A percentile compares a stretch with the other conserved stretches of the same genome.
These are phyloP conservation scores for Crithidia bombi DNA, from an alignment of 208 protist genomes.

Conservation along the genomic window DNA sequence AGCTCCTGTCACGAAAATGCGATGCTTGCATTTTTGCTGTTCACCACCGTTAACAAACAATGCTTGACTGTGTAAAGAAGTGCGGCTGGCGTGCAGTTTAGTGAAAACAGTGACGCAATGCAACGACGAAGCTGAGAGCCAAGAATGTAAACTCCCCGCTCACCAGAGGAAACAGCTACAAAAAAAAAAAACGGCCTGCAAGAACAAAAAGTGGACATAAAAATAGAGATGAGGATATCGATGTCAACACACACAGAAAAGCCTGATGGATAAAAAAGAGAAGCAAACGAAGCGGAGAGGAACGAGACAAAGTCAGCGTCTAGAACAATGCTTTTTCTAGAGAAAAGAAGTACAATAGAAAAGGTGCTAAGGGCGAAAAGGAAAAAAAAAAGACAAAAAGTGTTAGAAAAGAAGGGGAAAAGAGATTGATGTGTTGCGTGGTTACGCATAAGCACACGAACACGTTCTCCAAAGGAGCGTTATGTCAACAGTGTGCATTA, in stretches of 20 bases:
- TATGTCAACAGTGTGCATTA: constrained; percentile 4
- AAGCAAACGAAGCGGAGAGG: constrained; percentile 1
- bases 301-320: constrained; percentile 5
- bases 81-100: neutral
- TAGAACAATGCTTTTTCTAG: neutral
- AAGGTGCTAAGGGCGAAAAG: neutral
- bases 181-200: neutral
- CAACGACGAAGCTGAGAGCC: too few relatives aligned
- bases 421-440: neutral
- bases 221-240: constrained; percentile 9
- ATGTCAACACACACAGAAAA: constrained; percentile 5
- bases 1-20: constrained; percentile 16
- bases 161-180: neutral
- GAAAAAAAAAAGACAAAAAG: neutral
- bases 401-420: neutral
- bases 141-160: neutral
- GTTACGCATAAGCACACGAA: constrained; percentile 3
- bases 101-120: too few relatives aligned
- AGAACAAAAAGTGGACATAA: neutral
- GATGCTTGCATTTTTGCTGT: constrained; percentile 15
- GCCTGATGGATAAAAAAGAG: constrained; percentile 4
- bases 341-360: constrained; percentile 2
- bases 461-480: constrained; percentile 4
- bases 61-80: neutral
- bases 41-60: neutral